Percentiles rank a stretch among this genome's conserved stretches.
phyloP scores from a whole-genome alignment of 805 yeast genomes.

The Ogataea methylovora region DNA sequence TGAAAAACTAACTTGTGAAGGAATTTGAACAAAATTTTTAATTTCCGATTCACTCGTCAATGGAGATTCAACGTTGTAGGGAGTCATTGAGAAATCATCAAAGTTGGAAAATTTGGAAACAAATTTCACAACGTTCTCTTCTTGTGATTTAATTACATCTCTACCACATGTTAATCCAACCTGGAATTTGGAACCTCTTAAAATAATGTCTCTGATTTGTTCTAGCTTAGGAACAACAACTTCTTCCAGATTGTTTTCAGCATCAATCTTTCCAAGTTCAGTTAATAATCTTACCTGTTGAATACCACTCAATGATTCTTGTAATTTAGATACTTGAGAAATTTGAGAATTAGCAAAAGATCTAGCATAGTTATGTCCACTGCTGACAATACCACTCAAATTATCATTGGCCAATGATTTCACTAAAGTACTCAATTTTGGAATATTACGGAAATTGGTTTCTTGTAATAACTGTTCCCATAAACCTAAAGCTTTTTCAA shows the following conservation, averaged over 20 bases:
- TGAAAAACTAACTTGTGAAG: slow-evolving; percentile 84
- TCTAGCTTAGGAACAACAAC: slow-evolving; percentile 61
- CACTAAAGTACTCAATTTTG: slow-evolving; percentile 66
- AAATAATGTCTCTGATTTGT: slow-evolving; percentile 38
- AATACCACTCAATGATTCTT: slow-evolving; percentile 66
- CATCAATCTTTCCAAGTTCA: slow-evolving; percentile 47
- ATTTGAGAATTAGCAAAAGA: slow-evolving; percentile 57
- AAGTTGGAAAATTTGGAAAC: slow-evolving; percentile 6
- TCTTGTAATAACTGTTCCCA: slow-evolving; percentile 62
- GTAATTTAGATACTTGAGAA: slow-evolving; percentile 50
- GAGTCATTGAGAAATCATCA: slow-evolving; percentile 4
- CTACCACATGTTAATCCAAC: slow-evolving; percentile 55
- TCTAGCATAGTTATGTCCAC: slow-evolving; percentile 82
- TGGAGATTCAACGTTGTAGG: slow-evolving; percentile 3
- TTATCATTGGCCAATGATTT: slow-evolving; percentile 72
- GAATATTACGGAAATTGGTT: slow-evolving; percentile 60
- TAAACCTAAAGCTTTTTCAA: slow-evolving; percentile 51
- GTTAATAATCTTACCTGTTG: slow-evolving; percentile 67
- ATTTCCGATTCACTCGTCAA: slow-evolving; percentile 1
- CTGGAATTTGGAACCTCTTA: slow-evolving; percentile 35
- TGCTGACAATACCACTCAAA: slow-evolving; percentile 70
- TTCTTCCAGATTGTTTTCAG: slow-evolving; percentile 38
- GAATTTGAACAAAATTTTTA: slow-evolving; percentile 55
- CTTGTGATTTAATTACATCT: slow-evolving; percentile 29
- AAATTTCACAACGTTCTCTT: slow-evolving; percentile 27